Base-by-base conservation (phyloP, 129 eudicot species). In the Helichrysum umbraculigerum region DNA sequence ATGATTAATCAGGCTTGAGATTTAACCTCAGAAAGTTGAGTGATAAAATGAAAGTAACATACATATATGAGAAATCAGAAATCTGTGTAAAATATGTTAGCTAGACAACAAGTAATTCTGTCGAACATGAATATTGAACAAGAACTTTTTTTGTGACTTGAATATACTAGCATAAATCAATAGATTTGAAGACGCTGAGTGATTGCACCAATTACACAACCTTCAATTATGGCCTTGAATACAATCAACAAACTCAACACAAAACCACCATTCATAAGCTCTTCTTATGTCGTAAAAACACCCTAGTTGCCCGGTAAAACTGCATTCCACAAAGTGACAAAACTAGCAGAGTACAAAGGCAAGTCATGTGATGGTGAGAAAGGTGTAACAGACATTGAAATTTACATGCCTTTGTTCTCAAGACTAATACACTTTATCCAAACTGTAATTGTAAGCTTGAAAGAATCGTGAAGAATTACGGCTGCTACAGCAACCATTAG, bases 241-340 rank as follows among this genome's bases (percentile, higher is more conserved):
- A 37, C 33, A 75, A 75, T n/a, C 73, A 66, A 52, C 56, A 19
- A 76, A 34, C 80, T 50, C 39, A 76, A 66, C 54, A 65, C 66
- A 66, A 66, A 75, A 51, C 73, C 73, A 76, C 9, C 39, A 76
- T 76, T 76, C 35, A 20, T 34, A 12, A 76, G 73, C 66, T 66
- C 1, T 58, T 67, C 11, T 35, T 33, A 20, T 76, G 57, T 66
- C 34, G 73, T 66, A 34, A 50, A 29, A 68, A 75, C 39, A 76
- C 39, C 73, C 51, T 54, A 65, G 73, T 57, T 73, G 79, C 83
- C 79, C 41, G 75, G 37, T 78, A 70, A 78, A 78, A 70, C 77
- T 78, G 82, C 82, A 61, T 78, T 78, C 77, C 82, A 71, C 77
- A 78, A 78, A 78, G 79, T 66, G 71, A 71, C 75, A 80, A 74